A percentile compares a stretch with the other conserved stretches of the same genome.
Evolutionary conservation across 257 asterid genomes (phyloP).

Genomic region (Datura wrightii): DNA sequence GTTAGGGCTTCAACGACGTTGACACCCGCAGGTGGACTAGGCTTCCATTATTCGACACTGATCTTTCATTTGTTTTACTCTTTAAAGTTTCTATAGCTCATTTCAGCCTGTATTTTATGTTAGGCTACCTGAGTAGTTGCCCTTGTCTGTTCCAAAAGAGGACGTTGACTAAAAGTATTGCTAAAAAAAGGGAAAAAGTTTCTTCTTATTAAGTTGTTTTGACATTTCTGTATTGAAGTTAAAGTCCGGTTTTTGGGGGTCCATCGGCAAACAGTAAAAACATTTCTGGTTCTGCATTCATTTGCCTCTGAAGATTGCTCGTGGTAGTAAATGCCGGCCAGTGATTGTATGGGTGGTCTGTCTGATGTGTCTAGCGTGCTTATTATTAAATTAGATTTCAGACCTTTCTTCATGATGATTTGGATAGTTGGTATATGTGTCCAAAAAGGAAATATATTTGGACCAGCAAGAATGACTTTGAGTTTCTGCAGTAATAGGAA

Average conservation of each 20-base stretch:
- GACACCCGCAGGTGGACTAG: background rate
- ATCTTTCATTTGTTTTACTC: constrained; percentile 2
- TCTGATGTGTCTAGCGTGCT: background rate
- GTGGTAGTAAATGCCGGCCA: background rate
- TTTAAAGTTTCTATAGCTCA: constrained; percentile 5
- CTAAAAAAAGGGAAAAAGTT: background rate
- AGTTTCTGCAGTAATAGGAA: background rate
- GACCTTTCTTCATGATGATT: background rate
- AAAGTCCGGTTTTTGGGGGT: background rate
- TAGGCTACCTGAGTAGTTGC: constrained; percentile 21
- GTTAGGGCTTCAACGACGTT: constrained; percentile 30
- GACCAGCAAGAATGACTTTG: background rate
- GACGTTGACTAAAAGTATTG: background rate
- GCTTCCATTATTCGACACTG: constrained; percentile 20
- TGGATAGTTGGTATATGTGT: too few relatives aligned
- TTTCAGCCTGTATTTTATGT: constrained; percentile 8
- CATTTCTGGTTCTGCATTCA: background rate
- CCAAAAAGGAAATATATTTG: background rate
- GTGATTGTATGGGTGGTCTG: background rate
- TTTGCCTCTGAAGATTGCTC: background rate
- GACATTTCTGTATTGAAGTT: background rate
- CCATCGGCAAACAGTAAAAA: background rate
- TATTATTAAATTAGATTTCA: background rate
- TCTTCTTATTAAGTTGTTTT: background rate
- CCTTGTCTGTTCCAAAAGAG: background rate